A percentile compares a stretch with the other conserved stretches of the same genome.
These are phyloP conservation scores for Magnusiomyces clavatus DNA, from an alignment of 1,139 yeast genomes.

Conservation along the genomic window DNA sequence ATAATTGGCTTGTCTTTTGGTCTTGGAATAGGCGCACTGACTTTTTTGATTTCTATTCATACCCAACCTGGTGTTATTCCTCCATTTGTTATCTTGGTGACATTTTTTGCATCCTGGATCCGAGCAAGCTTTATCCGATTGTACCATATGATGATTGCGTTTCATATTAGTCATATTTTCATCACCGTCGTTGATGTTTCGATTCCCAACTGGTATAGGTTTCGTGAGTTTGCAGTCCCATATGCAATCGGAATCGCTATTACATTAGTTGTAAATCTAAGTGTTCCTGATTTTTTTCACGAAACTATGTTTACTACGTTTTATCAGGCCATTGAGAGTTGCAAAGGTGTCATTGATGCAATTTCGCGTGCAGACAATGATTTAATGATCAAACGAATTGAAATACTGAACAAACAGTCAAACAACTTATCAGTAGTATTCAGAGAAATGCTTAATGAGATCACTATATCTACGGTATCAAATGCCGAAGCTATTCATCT, in stretches of 20 bases:
- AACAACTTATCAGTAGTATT: slow-evolving; percentile 35
- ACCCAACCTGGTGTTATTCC: slow-evolving; percentile 40
- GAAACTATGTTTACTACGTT: slow-evolving; percentile 18
- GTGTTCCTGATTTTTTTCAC: slow-evolving; percentile 39
- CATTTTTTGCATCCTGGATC: slow-evolving; percentile 33
- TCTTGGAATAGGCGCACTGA: slow-evolving; percentile 39
- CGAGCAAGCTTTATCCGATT: slow-evolving; percentile 37
- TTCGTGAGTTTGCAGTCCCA: slow-evolving; percentile 41
- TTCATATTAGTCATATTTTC: slow-evolving; percentile 36
- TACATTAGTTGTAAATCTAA: slow-evolving; percentile 32
- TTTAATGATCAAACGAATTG: slow-evolving; percentile 18
- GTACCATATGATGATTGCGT: slow-evolving; percentile 33
- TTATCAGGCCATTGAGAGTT: slow-evolving; percentile 16
- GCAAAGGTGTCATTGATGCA: slow-evolving; percentile 14
- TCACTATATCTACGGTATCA: slow-evolving; percentile 34
- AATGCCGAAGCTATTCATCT: slow-evolving; percentile 30
- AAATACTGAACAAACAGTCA: slow-evolving; percentile 29
- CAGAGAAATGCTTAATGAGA: slow-evolving; percentile 40
- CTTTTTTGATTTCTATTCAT: slow-evolving; percentile 37
- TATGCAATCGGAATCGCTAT: slow-evolving; percentile 39
- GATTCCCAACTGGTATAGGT: slow-evolving; percentile 30
- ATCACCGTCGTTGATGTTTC: slow-evolving; percentile 22
- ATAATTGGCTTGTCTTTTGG: slow-evolving; percentile 43
- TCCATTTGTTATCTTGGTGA: slow-evolving; percentile 32
- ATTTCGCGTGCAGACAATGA: slow-evolving; percentile 18